Conservation (phyloP, 2,329 filamentous ascomycete genomes). For the Sordariomycetes sp. region DNA sequence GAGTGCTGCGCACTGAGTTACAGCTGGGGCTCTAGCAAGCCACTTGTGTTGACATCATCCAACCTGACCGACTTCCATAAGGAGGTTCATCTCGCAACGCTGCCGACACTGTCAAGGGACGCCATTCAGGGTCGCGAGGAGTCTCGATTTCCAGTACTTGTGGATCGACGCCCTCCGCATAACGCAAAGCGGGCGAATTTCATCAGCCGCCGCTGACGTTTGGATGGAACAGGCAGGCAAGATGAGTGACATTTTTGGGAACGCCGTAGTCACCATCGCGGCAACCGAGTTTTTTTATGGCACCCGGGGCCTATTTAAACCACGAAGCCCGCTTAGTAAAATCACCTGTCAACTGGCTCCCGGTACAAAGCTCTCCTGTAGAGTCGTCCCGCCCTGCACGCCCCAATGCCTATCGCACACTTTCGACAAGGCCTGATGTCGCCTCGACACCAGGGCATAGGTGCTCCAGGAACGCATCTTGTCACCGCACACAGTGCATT, state of each 20-base stretch:
- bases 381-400: constrained; percentile 2
- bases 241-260: constrained; percentile 3
- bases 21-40: constrained; percentile 6
- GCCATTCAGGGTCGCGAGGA: constrained; percentile 7
- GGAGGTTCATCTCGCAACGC: neutral
- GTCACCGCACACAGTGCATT: constrained; percentile 1
- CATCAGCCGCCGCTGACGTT: neutral
- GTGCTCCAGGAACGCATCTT: constrained; percentile 3
- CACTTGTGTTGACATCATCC: neutral
- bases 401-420: constrained; percentile 2
- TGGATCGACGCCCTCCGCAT: constrained; percentile 13
- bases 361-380: neutral
- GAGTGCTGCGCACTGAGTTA: constrained; percentile 8
- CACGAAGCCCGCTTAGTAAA: neutral
- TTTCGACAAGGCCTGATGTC: constrained; percentile 1
- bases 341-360: constrained; percentile 1
- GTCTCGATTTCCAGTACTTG: constrained; percentile 6
- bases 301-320: neutral
- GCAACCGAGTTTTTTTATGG: constrained; percentile 1
- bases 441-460: constrained; percentile 2
- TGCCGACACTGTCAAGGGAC: constrained; percentile 6
- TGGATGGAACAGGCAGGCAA: constrained; percentile 1
- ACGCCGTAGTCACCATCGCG: constrained; percentile 1
- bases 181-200: constrained; percentile 6
- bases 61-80: constrained; percentile 1